A percentile compares a stretch with the other conserved stretches of the same genome.
These are phyloP conservation scores for Xanthoconium stramineum DNA, from an alignment of 768 basidiomycete species.

Conservation along the genomic window DNA sequence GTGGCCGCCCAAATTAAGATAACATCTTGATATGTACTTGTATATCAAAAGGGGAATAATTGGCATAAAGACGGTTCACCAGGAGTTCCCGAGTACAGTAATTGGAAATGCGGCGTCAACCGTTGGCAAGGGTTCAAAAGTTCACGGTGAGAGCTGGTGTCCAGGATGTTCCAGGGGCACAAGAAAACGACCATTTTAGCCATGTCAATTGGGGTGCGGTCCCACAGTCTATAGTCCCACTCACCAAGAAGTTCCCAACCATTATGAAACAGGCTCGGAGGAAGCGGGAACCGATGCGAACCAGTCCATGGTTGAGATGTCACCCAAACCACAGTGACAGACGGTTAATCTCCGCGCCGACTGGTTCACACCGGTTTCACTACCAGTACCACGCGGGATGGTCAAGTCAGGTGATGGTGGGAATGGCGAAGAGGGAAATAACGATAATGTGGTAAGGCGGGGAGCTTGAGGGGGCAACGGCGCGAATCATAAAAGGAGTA, in stretches of 20 bases:
- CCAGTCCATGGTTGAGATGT: neutral
- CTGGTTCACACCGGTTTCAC: neutral
- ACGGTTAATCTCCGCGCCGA: neutral
- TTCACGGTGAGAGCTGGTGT: neutral
- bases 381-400: neutral
- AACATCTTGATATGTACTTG: too few species aligned
- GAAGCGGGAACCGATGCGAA: conserved; percentile 6
- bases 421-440: neutral
- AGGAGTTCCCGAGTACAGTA: too few species aligned
- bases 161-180: neutral
- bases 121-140: neutral
- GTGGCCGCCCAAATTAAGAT: too few species aligned
- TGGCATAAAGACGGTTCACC: too few species aligned
- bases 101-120: too few species aligned
- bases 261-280: conserved; percentile 2
- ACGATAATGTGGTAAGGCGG: neutral
- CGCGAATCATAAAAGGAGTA: too few species aligned
- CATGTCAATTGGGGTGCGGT: neutral
- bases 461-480: neutral
- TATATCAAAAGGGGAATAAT: too few species aligned
- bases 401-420: conserved; percentile 9
- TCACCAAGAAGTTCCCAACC: too few species aligned
- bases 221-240: too few species aligned
- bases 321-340: neutral
- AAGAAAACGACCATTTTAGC: neutral